Evolutionary conservation across 495 filamentous ascomycete species (phyloP).

Genomic region (Xylaria cubensis): DNA sequence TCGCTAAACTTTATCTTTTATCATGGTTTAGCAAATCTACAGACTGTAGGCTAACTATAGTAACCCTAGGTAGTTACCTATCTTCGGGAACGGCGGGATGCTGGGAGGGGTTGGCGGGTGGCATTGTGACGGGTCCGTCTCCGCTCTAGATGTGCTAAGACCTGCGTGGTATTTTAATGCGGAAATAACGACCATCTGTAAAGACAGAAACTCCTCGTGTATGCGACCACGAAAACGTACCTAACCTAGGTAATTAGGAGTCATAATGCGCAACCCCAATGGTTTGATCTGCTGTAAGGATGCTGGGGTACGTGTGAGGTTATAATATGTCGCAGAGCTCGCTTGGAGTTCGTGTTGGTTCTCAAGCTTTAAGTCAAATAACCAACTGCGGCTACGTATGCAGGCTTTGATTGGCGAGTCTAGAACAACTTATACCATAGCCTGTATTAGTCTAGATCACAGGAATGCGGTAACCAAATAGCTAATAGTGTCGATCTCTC

Average conservation of each 20-base stretch:
- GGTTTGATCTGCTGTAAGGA: background rate
- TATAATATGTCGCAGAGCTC: conserved; percentile 1
- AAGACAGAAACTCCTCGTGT: background rate
- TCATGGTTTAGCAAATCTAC: background rate
- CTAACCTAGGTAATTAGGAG: background rate
- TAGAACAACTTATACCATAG: background rate
- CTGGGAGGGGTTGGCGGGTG: background rate
- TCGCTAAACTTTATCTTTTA: background rate
- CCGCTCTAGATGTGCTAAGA: background rate
- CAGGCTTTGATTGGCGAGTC: background rate
- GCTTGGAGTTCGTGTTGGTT: background rate
- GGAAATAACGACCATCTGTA: background rate
- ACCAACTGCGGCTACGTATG: background rate
- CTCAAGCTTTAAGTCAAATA: background rate
- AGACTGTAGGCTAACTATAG: background rate
- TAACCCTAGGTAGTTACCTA: background rate
- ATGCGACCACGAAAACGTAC: background rate
- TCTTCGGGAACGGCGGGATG: background rate
- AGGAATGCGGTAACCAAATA: background rate
- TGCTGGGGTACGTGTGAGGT: background rate
- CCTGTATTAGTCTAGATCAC: background rate
- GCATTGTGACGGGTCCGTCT: background rate
- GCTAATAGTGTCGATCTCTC: background rate
- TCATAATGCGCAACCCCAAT: background rate
- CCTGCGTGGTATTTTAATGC: conserved; percentile 11